Percentiles rank a stretch among this genome's conserved stretches.
These are phyloP conservation scores for Rhodocollybia butyracea DNA, from an alignment of 768 basidiomycete species.

Conservation along the genomic window DNA sequence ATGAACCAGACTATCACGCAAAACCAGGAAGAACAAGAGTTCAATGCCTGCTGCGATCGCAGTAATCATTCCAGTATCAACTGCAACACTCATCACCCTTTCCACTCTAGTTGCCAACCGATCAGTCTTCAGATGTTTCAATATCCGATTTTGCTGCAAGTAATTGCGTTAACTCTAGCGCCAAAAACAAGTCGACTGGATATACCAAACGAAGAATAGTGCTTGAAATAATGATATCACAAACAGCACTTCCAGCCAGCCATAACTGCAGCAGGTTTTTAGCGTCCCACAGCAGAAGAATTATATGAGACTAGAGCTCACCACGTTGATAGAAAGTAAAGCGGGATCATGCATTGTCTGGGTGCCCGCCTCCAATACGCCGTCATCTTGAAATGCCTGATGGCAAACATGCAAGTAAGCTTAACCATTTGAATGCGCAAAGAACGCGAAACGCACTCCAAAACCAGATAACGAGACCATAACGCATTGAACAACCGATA, in stretches of 20 bases:
- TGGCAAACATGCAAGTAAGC: not conserved
- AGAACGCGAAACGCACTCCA: not conserved
- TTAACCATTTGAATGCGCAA: not conserved
- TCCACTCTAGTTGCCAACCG: not conserved
- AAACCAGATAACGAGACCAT: slow-evolving; percentile 11
- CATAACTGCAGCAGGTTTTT: slow-evolving; percentile 15
- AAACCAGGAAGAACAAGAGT: slow-evolving; percentile 17
- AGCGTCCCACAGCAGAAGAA: not conserved
- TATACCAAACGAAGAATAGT: slow-evolving; percentile 24
- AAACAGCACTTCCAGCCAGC: slow-evolving; percentile 21
- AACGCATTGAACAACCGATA: slow-evolving; percentile 8
- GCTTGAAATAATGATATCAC: slow-evolving; percentile 21
- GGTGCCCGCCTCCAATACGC: slow-evolving; percentile 3
- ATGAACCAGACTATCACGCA: slow-evolving; percentile 15
- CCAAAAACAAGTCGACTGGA: slow-evolving; percentile 1
- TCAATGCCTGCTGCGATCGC: slow-evolving; percentile 16
- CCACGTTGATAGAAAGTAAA: slow-evolving; percentile 13
- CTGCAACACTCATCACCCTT: slow-evolving; percentile 14
- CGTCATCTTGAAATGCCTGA: not conserved
- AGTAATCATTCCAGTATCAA: slow-evolving; percentile 21
- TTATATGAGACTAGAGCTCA: not conserved
- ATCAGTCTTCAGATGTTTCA: slow-evolving; percentile 5
- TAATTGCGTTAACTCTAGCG: not conserved
- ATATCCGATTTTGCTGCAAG: slow-evolving; percentile 3
- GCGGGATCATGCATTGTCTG: not conserved